Evolutionary conservation across 495 filamentous ascomycete species (phyloP), one percentile per base, ranked within the genome.

Genomic region (Hypoxylon perforatum): DNA sequence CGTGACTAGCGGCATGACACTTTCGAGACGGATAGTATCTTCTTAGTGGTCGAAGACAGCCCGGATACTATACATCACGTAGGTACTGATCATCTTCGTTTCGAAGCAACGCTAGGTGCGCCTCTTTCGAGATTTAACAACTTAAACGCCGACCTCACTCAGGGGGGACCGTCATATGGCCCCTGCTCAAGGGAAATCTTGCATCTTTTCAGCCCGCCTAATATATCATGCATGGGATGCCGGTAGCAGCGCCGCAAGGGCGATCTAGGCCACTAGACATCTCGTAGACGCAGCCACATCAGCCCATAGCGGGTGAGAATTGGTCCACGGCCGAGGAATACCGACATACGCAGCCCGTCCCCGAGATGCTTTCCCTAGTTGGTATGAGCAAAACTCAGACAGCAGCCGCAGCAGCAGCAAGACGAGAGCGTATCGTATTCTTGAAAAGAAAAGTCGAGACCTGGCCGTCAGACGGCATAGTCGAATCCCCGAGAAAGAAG

Each of bases 251-350:
- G 12, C 25, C 18, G 30, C 35, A 57, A 47, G 25, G 30, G 19
- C 52, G 57, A 65, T 69, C 66, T 69, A 61, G 66, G 61, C 66
- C 66, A 53, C 30, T 42, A 28, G 30, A 41, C 57, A 48, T 61
- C 56, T 54, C 22, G 46, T 50, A 47, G 56, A 52, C 49, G 51
- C 61, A 60, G 66, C 66, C 66, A 69, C 66, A 65, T 69, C 66
- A 69, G 66, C 39, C 66, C 66, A 69, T 61, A 22, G 17, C 55
- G 39, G 47, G 22, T 11, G 55, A 61, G 42, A 44, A 18, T 67
- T 46, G 25, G 21, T 56, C 52, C 45, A 48, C 49, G 44, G 50
- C 39, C 49, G 19, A 55, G 51, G 42, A 56, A 50, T 42, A 35
- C 44, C 44, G 51, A 50, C 28, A 53, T 57, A 47, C 47, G 14